A percentile compares a stretch with the other conserved stretches of the same genome.
These are phyloP conservation scores for Exophiala dermatitidis DNA, from an alignment of 2,329 filamentous ascomycete genomes.

Conservation along the genomic window DNA sequence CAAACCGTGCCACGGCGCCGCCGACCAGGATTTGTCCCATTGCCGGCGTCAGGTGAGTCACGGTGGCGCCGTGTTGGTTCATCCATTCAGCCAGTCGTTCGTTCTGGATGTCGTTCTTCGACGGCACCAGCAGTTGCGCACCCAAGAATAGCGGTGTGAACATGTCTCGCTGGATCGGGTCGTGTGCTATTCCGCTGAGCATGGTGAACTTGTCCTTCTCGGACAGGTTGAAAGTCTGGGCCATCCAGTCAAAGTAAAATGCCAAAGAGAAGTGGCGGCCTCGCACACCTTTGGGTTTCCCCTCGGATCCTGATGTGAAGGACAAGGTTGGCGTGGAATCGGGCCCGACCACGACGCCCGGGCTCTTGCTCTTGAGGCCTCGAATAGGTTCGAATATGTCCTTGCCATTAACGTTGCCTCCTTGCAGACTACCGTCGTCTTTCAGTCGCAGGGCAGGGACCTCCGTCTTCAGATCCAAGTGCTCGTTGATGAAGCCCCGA, in stretches of 20 bases:
- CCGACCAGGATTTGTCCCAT: slow-evolving; percentile 96
- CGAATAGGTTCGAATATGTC: slow-evolving; percentile 59
- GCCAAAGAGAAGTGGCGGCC: slow-evolving; percentile 81
- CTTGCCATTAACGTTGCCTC: slow-evolving; percentile 57
- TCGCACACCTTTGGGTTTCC: slow-evolving; percentile 75
- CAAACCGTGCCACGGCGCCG: slow-evolving; percentile 69
- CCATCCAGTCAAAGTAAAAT: slow-evolving; percentile 92
- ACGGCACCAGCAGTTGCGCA: slow-evolving; percentile 68
- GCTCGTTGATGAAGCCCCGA: slow-evolving; percentile 61
- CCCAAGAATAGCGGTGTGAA: slow-evolving; percentile 87
- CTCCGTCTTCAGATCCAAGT: slow-evolving; percentile 64
- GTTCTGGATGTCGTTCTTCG: slow-evolving; percentile 76
- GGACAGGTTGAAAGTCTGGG: slow-evolving; percentile 67
- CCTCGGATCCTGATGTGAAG: slow-evolving; percentile 68
- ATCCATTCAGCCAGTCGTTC: slow-evolving; percentile 88
- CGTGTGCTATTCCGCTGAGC: slow-evolving; percentile 70
- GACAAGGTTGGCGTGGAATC: slow-evolving; percentile 71
- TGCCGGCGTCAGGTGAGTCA: slow-evolving; percentile 85
- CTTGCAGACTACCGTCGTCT: slow-evolving; percentile 64
- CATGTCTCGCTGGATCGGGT: slow-evolving; percentile 61
- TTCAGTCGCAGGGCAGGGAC: slow-evolving; percentile 66
- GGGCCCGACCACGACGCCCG: slow-evolving; percentile 73
- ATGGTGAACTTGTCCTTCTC: slow-evolving; percentile 71
- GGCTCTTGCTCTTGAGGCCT: slow-evolving; percentile 48
- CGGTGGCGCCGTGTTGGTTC: slow-evolving; percentile 62